Conservation (phyloP, 805 yeast species). For the Schwanniomyces vanrijiae region DNA sequence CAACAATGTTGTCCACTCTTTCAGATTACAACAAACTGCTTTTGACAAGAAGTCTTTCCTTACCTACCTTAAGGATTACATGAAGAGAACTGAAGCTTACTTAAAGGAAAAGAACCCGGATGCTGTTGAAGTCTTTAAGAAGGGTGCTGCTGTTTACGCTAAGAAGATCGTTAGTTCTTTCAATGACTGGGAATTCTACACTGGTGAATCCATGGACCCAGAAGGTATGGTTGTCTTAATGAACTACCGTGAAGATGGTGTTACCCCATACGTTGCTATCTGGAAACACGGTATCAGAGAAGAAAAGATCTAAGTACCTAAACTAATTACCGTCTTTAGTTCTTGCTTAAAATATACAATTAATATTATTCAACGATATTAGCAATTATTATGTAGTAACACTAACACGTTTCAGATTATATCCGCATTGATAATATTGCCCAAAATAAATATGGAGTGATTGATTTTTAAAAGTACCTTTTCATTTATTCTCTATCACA, state of each 20-base stretch:
- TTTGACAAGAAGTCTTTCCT: constrained; percentile 98
- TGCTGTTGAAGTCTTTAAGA: constrained; percentile 82
- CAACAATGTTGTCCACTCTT: constrained; percentile 97
- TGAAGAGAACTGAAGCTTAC: constrained; percentile 92
- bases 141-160: constrained; percentile 95
- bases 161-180: constrained; percentile 94
- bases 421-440: neutral
- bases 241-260: constrained; percentile 99
- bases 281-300: constrained; percentile 98
- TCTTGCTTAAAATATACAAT: constrained; percentile 3
- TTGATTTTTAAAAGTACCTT: too few relatives aligned
- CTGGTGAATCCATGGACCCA: constrained; percentile 99
- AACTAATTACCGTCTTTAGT: constrained; percentile 1
- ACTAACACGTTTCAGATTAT: neutral
- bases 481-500: too few relatives aligned
- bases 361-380: neutral
- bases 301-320: constrained; percentile 73
- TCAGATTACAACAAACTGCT: constrained; percentile 93
- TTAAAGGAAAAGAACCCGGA: constrained; percentile 91
- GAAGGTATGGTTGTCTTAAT: constrained; percentile 97
- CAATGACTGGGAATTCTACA: constrained; percentile 99
- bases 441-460: too few relatives aligned
- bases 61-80: constrained; percentile 97
- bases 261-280: constrained; percentile 94
- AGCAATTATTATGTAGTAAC: neutral